Base-by-base conservation (phyloP, 2,329 filamentous ascomycete genomes). In the Dothistroma septosporum region DNA sequence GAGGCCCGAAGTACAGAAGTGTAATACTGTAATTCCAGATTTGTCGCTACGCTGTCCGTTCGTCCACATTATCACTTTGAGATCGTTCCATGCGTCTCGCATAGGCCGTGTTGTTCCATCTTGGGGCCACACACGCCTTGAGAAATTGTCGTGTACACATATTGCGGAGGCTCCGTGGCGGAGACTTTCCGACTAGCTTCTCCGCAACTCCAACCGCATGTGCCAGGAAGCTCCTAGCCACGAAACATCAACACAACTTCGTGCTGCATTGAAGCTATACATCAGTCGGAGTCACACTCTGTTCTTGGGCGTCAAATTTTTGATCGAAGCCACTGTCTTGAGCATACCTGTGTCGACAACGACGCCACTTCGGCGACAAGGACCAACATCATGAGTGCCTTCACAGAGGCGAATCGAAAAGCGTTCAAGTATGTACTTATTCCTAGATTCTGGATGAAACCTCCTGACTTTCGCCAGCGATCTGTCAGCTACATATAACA, bases 391-490 rank as follows among this genome's bases (percentile, higher is more conserved):
- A 74, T 74, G 72, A 69, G 66, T 47, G 68, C 68, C 7, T 70
- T 74, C 60, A 71, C 72, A 24, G 72, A 73, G 63, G 69, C 71
- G 44, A 75, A 75, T 59, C 61, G 71, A 28, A 66, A 70, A 46
- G 71, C 71, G 2, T 74, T 73, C 61, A 65, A 75, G 72, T 72
- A 60, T 53, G 61, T 61, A 2, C 1, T 16, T 14, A 24, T n/a
- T 32, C 21, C 33, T 24, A 24, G 28, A 33, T 44, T 47, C 28
- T 24, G 24, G 19, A 31, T 16, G 14, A 44, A 11, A 10, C n/a
- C 47, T 21, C 44, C 55, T 50, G 59, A 62, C 31, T 33, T 10
- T 44, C 28, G 12, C n/a, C 60, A 74, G 72, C 62, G 65, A 70
- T 22, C 64, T 72, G n/a, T 69, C 73, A 21, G 65, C 67, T 28